These are phyloP conservation scores for Geotrichum klebahnii DNA, from an alignment of 1,139 yeast species.

Conservation along the genomic window DNA sequence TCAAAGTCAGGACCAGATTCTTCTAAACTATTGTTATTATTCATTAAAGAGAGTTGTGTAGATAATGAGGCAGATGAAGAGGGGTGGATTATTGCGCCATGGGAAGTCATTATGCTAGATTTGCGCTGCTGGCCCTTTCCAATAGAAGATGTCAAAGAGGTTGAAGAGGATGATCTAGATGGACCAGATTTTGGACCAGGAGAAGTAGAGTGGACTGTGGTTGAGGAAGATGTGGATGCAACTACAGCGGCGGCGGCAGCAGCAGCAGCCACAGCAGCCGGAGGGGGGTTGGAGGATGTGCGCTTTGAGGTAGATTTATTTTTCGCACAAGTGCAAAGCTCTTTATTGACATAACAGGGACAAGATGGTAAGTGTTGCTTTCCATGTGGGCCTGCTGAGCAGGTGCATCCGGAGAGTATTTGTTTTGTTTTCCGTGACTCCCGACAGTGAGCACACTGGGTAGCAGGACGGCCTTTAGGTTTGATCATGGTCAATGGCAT, in stretches of 20 bases:
- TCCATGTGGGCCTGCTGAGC: constrained; percentile 53
- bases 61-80: neutral
- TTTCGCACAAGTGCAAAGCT: constrained; percentile 57
- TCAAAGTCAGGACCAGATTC: neutral
- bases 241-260: too few species aligned
- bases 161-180: neutral
- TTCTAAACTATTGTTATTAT: neutral
- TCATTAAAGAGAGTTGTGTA: neutral
- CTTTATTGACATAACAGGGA: constrained; percentile 50
- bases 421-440: constrained; percentile 68
- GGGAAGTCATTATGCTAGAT: neutral
- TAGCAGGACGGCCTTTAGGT: constrained; percentile 92
- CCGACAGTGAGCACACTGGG: constrained; percentile 85
- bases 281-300: constrained; percentile 1
- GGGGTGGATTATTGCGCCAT: neutral
- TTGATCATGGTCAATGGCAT: constrained; percentile 88
- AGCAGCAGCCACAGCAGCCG: too few species aligned
- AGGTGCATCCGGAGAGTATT: constrained; percentile 62
- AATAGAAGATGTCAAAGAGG: constrained; percentile 7
- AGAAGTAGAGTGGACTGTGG: neutral
- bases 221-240: neutral
- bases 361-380: constrained; percentile 48
- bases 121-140: constrained; percentile 6
- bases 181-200: neutral
- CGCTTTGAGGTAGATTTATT: constrained; percentile 26